Evolutionary conservation across 1,139 yeast species (phyloP).

Genomic region (Kodamaea sp.): DNA sequence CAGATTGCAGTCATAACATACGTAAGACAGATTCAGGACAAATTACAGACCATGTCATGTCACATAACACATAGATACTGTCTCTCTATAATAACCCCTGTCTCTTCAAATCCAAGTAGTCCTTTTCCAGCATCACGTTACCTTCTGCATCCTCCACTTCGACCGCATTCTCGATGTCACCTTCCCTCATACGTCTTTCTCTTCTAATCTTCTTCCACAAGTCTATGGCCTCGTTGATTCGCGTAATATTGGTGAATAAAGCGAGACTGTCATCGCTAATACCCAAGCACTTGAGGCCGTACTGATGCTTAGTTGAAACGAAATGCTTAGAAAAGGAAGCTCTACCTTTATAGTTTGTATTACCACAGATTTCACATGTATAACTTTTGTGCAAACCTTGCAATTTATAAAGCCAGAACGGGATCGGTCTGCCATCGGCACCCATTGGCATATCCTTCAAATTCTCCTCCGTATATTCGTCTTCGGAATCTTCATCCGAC

Average conservation of each 20-base stretch:
- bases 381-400: constrained; percentile 78
- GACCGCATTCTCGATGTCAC: constrained; percentile 52
- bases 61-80: too few relatives aligned
- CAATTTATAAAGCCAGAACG: constrained; percentile 86
- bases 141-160: constrained; percentile 93
- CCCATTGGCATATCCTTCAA: constrained; percentile 69
- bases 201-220: constrained; percentile 50
- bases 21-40: too few relatives aligned
- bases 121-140: constrained; percentile 82
- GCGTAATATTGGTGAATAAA: constrained; percentile 61
- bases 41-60: too few relatives aligned
- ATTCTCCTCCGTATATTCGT: constrained; percentile 23
- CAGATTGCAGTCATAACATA: too few relatives aligned
- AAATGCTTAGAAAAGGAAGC: constrained; percentile 73
- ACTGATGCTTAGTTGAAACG: constrained; percentile 59
- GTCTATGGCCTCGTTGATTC: constrained; percentile 63
- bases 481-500: constrained; percentile 30
- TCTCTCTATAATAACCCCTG: constrained; percentile 62
- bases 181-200: constrained; percentile 36
- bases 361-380: constrained; percentile 86
- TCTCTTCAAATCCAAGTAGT: constrained; percentile 76
- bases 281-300: constrained; percentile 76
- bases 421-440: constrained; percentile 88
- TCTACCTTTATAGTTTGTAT: constrained; percentile 70
- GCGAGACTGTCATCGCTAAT: constrained; percentile 39